Percentiles rank a stretch among this genome's conserved stretches.
These are phyloP conservation scores for Nitzschia sp. DNA, from an alignment of 108 stramenopile species.

Conservation along the genomic window DNA sequence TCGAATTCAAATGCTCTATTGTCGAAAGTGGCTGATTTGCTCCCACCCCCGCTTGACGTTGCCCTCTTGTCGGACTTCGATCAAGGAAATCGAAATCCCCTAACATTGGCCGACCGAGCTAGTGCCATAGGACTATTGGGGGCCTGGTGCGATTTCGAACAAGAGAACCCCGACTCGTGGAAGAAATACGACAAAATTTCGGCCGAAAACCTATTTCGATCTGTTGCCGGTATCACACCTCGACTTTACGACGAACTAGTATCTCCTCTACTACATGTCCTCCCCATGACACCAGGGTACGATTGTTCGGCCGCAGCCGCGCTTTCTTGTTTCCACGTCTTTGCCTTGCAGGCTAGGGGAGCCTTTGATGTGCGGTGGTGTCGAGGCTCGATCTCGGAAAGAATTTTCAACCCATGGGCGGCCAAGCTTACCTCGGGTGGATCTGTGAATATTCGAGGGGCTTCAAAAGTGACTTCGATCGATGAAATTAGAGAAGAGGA, in stretches of 20 bases:
- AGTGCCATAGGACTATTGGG: slow-evolving; percentile 66
- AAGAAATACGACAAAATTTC: slow-evolving; percentile 65
- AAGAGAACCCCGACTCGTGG: slow-evolving; percentile 70
- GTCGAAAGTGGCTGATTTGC: slow-evolving; percentile 36
- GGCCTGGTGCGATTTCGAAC: slow-evolving; percentile 82
- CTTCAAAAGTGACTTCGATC: slow-evolving; percentile 56
- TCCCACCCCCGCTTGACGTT: slow-evolving; percentile 77
- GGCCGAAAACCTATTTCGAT: slow-evolving; percentile 63
- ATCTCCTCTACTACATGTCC: slow-evolving; percentile 73
- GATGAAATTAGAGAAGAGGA: slow-evolving; percentile 12
- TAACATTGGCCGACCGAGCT: slow-evolving; percentile 48
- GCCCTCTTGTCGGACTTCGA: slow-evolving; percentile 73
- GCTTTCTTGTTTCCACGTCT: slow-evolving; percentile 84
- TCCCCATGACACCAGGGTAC: slow-evolving; percentile 83
- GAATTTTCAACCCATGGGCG: slow-evolving; percentile 79
- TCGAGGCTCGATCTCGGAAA: slow-evolving; percentile 66
- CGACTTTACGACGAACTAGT: slow-evolving; percentile 70
- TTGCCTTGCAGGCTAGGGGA: slow-evolving; percentile 82
- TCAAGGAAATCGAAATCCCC: slow-evolving; percentile 19
- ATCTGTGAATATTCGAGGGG: slow-evolving; percentile 54
- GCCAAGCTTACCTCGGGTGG: slow-evolving; percentile 43
- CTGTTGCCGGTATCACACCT: slow-evolving; percentile 61
- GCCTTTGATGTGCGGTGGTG: slow-evolving; percentile 89
- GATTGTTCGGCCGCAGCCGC: slow-evolving; percentile 88
- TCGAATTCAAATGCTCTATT: not conserved